These are phyloP conservation scores for Sarocladium oryzae DNA, from an alignment of 2,329 filamentous ascomycete species.

Conservation along the genomic window DNA sequence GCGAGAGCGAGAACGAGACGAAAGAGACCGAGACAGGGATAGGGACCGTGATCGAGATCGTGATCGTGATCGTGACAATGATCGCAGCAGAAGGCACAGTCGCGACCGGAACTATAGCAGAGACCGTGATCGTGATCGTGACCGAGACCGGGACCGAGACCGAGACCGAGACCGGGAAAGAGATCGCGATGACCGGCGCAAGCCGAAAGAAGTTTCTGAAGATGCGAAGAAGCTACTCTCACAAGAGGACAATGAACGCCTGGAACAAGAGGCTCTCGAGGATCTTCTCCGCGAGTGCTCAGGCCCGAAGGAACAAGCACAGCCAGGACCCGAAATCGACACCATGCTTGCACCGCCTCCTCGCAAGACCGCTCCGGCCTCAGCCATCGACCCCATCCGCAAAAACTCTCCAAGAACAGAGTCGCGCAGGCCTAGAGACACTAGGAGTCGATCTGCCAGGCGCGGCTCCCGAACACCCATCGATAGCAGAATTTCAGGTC, in stretches of 20 bases:
- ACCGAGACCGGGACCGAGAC: slow-evolving; percentile 21
- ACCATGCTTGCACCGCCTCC: slow-evolving; percentile 47
- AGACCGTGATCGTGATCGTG: slow-evolving; percentile 19
- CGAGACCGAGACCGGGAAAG: slow-evolving; percentile 22
- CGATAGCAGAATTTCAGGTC: slow-evolving; percentile 19
- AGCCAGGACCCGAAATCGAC: slow-evolving; percentile 51
- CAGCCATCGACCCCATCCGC: slow-evolving; percentile 51
- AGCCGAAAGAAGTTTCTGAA: slow-evolving; percentile 32
- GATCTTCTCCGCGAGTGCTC: slow-evolving; percentile 52
- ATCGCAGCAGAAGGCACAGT: slow-evolving; percentile 31
- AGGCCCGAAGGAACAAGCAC: slow-evolving; percentile 40
- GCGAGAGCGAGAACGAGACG: slow-evolving; percentile 29
- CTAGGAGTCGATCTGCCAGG: slow-evolving; percentile 22
- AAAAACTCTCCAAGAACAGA: slow-evolving; percentile 39
- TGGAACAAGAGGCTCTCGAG: slow-evolving; percentile 52
- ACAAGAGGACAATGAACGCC: slow-evolving; percentile 49
- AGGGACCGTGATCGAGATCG: slow-evolving; percentile 27
- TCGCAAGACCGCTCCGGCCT: slow-evolving; percentile 43
- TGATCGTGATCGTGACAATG: slow-evolving; percentile 26
- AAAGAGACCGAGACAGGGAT: slow-evolving; percentile 21
- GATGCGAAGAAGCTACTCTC: slow-evolving; percentile 48
- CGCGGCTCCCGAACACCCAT: slow-evolving; percentile 24
- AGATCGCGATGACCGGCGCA: slow-evolving; percentile 24
- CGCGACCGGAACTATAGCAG: slow-evolving; percentile 26
- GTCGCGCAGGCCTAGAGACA: slow-evolving; percentile 28